These are phyloP conservation scores for Diacronema lutheri DNA, from an alignment of 78 protist genomes.

Conservation along the genomic window DNA sequence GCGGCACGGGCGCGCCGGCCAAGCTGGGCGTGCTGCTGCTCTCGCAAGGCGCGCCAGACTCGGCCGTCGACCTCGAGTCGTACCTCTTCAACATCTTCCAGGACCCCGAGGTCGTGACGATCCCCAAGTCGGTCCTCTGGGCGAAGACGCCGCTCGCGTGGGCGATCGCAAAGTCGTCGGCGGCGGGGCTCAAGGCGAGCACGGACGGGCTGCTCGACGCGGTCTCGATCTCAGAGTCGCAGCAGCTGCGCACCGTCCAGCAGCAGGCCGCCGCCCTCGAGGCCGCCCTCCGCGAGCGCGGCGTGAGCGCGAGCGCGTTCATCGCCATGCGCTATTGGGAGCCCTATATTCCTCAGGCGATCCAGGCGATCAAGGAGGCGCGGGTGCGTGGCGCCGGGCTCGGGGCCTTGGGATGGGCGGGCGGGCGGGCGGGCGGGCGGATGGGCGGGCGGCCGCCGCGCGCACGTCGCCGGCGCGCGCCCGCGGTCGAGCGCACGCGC, in stretches of 20 bases:
- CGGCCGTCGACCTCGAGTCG: no score
- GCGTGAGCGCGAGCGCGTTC: background rate
- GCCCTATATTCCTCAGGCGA: slow-evolving; percentile 31
- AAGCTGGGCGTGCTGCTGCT: no score
- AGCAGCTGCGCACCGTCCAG: background rate
- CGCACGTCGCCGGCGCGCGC: no score
- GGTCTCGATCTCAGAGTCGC: background rate
- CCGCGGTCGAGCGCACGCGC: no score
- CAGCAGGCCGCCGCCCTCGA: background rate
- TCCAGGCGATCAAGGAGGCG: background rate
- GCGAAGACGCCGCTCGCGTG: slow-evolving; percentile 4
- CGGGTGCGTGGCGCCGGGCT: no score
- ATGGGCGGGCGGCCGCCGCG: no score
- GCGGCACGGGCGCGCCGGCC: no score
- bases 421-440: no score
- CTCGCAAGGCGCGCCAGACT: no score
- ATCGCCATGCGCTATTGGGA: slow-evolving; percentile 46
- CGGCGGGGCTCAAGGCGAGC: background rate
- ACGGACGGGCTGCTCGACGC: no score
- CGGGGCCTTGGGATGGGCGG: no score
- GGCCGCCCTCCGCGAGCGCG: background rate
- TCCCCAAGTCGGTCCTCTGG: background rate
- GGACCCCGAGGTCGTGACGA: slow-evolving; percentile 24
- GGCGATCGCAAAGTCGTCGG: background rate
- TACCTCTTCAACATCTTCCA: slow-evolving; percentile 8